These are phyloP conservation scores for Elsinoe ampelina DNA, from an alignment of 2,329 filamentous ascomycete species.

Conservation along the genomic window DNA sequence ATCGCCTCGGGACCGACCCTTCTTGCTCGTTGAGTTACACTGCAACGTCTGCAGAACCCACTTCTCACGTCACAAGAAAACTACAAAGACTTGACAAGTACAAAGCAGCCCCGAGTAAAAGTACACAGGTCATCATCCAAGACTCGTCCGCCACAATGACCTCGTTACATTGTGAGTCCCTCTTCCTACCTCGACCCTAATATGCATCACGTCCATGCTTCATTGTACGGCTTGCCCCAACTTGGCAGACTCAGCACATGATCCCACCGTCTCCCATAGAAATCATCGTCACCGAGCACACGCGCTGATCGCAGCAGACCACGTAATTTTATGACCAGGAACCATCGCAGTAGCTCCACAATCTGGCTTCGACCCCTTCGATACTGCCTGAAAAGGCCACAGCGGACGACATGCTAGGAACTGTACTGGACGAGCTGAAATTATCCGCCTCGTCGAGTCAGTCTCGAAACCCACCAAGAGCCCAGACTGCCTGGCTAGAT, in stretches of 20 bases:
- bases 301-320: background rate
- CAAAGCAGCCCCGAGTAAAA: too few species aligned
- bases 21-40: background rate
- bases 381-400: background rate
- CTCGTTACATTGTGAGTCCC: background rate
- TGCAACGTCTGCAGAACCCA: too few species aligned
- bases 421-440: slow-evolving; percentile 4
- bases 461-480: background rate
- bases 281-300: too few species aligned
- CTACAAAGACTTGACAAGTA: too few species aligned
- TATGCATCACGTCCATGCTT: too few species aligned
- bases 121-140: too few species aligned
- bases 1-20: background rate
- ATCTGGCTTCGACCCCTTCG: background rate
- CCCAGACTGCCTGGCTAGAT: slow-evolving; percentile 51
- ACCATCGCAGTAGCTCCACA: background rate
- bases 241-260: too few species aligned
- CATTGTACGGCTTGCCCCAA: too few species aligned
- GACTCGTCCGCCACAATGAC: background rate
- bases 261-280: too few species aligned
- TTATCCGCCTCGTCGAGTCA: background rate
- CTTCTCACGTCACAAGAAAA: too few species aligned
- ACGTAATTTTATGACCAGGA: background rate
- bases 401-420: background rate
- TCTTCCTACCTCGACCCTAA: background rate